phyloP scores from a whole-genome alignment of 2,329 filamentous ascomycete genomes.

The Colletotrichum chlorophyti region DNA sequence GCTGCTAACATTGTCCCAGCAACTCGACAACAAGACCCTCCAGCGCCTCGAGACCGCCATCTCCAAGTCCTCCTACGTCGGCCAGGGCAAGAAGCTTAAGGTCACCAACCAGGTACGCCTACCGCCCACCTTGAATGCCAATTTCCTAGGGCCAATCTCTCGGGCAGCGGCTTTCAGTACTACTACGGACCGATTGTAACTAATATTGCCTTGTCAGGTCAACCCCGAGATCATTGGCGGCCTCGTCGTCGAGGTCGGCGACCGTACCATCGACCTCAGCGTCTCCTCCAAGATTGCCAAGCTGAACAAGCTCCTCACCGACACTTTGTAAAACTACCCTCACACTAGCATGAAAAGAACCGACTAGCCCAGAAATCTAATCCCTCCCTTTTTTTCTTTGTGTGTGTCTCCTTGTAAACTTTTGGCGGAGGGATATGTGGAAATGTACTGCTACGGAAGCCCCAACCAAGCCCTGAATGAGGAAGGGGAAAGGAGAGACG shows the following conservation, averaged over 20 bases:
- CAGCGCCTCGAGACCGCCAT: constrained; percentile 86
- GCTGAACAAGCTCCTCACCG: constrained; percentile 99
- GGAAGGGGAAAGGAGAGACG: neutral
- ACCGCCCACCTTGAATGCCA: neutral
- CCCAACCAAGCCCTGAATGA: neutral
- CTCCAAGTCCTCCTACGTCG: constrained; percentile 86
- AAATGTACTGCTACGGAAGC: constrained; percentile 1
- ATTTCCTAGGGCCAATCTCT: no score
- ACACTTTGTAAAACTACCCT: constrained; percentile 80
- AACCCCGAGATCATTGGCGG: constrained; percentile 95
- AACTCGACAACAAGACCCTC: constrained; percentile 87
- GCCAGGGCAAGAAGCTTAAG: constrained; percentile 97
- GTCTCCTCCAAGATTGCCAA: constrained; percentile 94
- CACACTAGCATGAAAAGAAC: constrained; percentile 6
- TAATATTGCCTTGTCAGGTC: constrained; percentile 60
- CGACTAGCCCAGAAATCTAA: constrained; percentile 23
- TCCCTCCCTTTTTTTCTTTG: constrained; percentile 15
- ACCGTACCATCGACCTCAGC: constrained; percentile 97
- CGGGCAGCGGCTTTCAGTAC: no score
- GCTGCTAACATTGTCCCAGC: constrained; percentile 53
- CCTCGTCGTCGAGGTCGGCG: constrained; percentile 93
- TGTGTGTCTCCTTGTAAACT: constrained; percentile 26
- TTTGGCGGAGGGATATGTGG: neutral
- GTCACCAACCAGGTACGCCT: constrained; percentile 80
- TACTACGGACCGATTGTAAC: no score